These are phyloP conservation scores for Symbiotaphrina buchneri DNA, from an alignment of 495 filamentous ascomycete species.

Conservation along the genomic window DNA sequence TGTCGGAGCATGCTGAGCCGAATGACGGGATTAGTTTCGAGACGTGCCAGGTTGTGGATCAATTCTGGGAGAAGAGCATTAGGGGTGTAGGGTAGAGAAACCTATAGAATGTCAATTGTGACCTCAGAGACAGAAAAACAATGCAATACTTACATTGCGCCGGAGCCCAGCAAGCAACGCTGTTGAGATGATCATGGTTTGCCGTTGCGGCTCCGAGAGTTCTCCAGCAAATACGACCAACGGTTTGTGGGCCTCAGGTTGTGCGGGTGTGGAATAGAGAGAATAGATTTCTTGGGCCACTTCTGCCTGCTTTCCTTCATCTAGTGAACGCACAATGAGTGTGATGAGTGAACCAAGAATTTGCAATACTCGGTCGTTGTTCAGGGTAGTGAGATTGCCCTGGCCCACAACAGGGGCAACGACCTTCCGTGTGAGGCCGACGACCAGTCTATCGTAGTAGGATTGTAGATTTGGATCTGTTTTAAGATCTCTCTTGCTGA, in stretches of 20 bases:
- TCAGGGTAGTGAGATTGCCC: constrained; percentile 20
- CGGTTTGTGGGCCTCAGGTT: background rate
- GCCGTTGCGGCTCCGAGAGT: constrained; percentile 14
- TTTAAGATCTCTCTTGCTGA: constrained; percentile 28
- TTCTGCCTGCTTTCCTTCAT: constrained; percentile 26
- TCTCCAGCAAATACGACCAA: constrained; percentile 10
- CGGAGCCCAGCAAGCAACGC: constrained; percentile 35
- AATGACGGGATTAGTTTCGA: constrained; percentile 3
- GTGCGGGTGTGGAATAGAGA: constrained; percentile 14
- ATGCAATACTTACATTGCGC: constrained; percentile 19
- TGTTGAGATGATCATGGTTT: constrained; percentile 35
- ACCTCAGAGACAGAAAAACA: too few relatives aligned
- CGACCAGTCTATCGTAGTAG: constrained; percentile 38
- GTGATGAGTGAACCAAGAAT: constrained; percentile 40
- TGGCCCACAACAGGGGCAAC: constrained; percentile 18
- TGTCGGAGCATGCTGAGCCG: too few relatives aligned
- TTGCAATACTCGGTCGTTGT: constrained; percentile 31
- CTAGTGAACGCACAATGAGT: constrained; percentile 31
- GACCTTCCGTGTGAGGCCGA: constrained; percentile 22
- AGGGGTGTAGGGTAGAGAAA: constrained; percentile 27
- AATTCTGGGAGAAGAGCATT: constrained; percentile 15
- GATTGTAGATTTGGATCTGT: constrained; percentile 24
- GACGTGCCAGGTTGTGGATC: constrained; percentile 11
- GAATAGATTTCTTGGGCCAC: constrained; percentile 32
- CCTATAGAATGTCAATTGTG: too few relatives aligned